Evolutionary conservation across 73 alveolate genomes (phyloP).

Genomic region (Loxodes magnus): DNA sequence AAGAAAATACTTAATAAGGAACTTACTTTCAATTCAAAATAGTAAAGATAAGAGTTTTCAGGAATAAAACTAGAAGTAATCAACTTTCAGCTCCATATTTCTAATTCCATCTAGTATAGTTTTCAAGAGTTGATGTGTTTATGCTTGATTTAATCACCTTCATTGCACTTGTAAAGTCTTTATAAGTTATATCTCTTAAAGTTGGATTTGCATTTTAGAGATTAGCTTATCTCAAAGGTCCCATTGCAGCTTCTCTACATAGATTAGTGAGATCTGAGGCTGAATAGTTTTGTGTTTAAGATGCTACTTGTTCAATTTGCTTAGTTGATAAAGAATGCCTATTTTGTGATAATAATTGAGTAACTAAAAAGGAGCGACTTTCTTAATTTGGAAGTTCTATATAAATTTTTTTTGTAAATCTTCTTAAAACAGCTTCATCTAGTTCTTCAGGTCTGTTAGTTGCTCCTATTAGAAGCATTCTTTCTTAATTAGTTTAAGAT

Average conservation of each 20-base stretch:
- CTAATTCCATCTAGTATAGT: constrained; percentile 10
- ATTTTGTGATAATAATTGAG: not conserved
- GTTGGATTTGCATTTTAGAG: constrained; percentile 10
- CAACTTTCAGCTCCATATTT: constrained; percentile 14
- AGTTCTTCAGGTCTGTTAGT: constrained; percentile 95
- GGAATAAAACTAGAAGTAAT: too few relatives aligned
- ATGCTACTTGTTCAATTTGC: not conserved
- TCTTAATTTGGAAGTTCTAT: constrained; percentile 92
- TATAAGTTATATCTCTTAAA: not conserved
- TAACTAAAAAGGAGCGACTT: not conserved
- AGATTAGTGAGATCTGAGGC: constrained; percentile 52
- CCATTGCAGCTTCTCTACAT: constrained; percentile 60
- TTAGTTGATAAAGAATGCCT: not conserved
- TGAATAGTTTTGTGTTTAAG: constrained; percentile 43
- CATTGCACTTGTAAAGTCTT: constrained; percentile 5
- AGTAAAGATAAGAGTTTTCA: too few relatives aligned
- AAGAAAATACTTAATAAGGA: too few relatives aligned
- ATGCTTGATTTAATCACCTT: constrained; percentile 16
- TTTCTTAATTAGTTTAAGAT: constrained; percentile 59
- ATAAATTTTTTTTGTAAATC: constrained; percentile 78
- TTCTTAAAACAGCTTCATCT: constrained; percentile 84
- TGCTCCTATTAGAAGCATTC: constrained; percentile 77
- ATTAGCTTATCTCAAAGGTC: constrained; percentile 43
- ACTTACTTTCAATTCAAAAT: too few relatives aligned
- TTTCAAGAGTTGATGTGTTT: not conserved